Evolutionary conservation across 2,329 filamentous ascomycete genomes (phyloP).

Genomic region (Graphiopsis chlorocephala): DNA sequence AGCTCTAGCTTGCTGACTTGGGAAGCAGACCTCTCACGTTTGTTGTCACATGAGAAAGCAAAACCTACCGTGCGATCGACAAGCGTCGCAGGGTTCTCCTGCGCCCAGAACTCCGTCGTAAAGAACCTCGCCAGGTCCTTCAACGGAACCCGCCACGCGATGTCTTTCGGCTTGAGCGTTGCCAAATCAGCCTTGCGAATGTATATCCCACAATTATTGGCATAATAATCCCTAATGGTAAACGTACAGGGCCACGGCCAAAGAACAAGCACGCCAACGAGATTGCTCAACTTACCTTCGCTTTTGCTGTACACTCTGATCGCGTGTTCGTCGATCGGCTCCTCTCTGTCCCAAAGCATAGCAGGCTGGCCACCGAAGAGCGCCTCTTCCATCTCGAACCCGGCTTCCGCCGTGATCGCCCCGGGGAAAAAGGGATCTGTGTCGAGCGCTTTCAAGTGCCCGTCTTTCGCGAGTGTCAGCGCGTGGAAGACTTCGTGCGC

Average conservation of each 20-base stretch:
- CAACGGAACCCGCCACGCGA: conserved; percentile 8
- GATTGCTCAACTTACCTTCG: neutral
- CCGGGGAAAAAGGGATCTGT: neutral
- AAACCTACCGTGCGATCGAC: conserved; percentile 1
- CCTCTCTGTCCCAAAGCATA: neutral
- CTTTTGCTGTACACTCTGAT: neutral
- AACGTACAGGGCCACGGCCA: conserved; percentile 2
- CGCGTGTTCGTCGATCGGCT: neutral
- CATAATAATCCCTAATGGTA: neutral
- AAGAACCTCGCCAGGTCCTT: neutral
- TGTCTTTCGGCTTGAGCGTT: neutral
- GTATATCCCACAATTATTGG: neutral
- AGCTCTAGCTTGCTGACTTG: neutral
- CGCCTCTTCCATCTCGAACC: neutral
- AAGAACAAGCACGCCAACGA: neutral
- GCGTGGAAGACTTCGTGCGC: conserved; percentile 12
- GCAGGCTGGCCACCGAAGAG: conserved; percentile 5
- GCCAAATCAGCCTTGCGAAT: neutral
- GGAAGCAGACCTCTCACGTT: neutral
- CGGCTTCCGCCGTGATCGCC: neutral
- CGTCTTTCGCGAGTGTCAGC: neutral
- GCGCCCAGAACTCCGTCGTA: neutral
- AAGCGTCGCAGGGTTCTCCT: neutral
- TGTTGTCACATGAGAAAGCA: neutral
- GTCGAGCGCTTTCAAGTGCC: neutral